Evolutionary conservation across 176 grass and related monocot genomes (phyloP).

Genomic region (Alopecurus myosuroides): DNA sequence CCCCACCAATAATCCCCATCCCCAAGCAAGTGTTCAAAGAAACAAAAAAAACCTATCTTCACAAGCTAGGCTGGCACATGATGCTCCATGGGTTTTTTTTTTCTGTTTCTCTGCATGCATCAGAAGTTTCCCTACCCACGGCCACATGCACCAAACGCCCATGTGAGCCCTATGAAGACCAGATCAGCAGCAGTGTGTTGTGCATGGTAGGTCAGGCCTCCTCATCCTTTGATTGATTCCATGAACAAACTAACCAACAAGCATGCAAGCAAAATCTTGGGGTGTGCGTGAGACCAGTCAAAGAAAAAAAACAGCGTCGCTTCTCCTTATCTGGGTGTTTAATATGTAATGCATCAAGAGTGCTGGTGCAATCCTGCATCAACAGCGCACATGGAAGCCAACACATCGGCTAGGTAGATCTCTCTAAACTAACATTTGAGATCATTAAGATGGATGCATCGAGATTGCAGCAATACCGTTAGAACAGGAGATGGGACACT

Average conservation of each 20-base stretch:
- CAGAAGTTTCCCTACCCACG: slow-evolving; percentile 44
- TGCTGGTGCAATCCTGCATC: slow-evolving; percentile 16
- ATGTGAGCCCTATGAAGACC: slow-evolving; percentile 42
- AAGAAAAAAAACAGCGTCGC: slow-evolving; percentile 5
- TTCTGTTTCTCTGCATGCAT: slow-evolving; percentile 9
- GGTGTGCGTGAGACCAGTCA: slow-evolving; percentile 7
- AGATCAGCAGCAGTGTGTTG: slow-evolving; percentile 14
- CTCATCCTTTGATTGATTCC: slow-evolving; percentile 26
- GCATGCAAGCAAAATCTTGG: slow-evolving; percentile 2
- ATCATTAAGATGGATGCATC: not conserved
- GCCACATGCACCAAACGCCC: slow-evolving; percentile 30
- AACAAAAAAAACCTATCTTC: slow-evolving; percentile 42
- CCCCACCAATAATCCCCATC: slow-evolving; percentile 42
- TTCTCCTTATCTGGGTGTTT: slow-evolving; percentile 6
- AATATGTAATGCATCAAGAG: not conserved
- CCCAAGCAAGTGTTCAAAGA: slow-evolving; percentile 28
- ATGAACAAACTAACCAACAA: slow-evolving; percentile 8
- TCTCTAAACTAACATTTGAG: slow-evolving; percentile 6
- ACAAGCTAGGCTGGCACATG: slow-evolving; percentile 47
- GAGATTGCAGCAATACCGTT: slow-evolving; percentile 38
- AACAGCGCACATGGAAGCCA: slow-evolving; percentile 23
- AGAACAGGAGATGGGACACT: slow-evolving; percentile 11
- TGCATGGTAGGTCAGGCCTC: slow-evolving; percentile 35
- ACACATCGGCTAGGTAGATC: slow-evolving; percentile 1
- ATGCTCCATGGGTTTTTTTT: not conserved